phyloP scores from a whole-genome alignment of 1,284 basidiomycete genomes.

The Malassezia obtusa region DNA sequence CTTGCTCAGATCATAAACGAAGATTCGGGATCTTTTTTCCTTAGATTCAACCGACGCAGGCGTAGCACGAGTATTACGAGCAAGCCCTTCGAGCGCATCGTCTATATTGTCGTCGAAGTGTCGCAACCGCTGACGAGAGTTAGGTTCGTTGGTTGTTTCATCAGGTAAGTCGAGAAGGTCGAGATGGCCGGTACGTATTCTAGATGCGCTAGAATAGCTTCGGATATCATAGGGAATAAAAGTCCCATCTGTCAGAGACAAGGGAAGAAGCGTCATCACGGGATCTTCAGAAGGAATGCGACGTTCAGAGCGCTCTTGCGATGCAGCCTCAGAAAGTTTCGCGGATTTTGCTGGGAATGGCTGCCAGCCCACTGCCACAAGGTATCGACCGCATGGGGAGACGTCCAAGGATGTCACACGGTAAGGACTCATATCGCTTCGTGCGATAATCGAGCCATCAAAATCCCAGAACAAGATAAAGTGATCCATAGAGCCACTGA shows the following conservation, averaged over 20 bases:
- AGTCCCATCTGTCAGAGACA: background rate
- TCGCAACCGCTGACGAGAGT: background rate
- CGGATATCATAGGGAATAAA: slow-evolving; percentile 1
- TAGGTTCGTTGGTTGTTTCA: background rate
- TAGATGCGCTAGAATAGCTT: background rate
- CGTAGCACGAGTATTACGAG: background rate
- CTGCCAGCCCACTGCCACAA: slow-evolving; percentile 59
- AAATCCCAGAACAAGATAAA: slow-evolving; percentile 69
- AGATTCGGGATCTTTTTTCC: background rate
- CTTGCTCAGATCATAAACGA: background rate
- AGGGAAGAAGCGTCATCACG: background rate
- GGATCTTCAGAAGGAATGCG: background rate
- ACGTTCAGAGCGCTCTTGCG: background rate
- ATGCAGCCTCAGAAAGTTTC: too few relatives aligned
- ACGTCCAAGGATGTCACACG: slow-evolving; percentile 78
- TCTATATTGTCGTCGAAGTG: background rate
- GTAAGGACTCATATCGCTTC: slow-evolving; percentile 66
- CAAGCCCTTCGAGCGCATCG: background rate
- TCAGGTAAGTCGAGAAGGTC: background rate
- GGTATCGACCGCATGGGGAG: slow-evolving; percentile 69
- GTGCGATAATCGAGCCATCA: slow-evolving; percentile 60
- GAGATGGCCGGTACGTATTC: background rate
- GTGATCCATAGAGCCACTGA: slow-evolving; percentile 80
- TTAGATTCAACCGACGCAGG: background rate
- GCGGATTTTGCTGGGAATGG: background rate